Conservation (phyloP, 164 flowering plant genomes). For the Umbilicus rupestris region DNA sequence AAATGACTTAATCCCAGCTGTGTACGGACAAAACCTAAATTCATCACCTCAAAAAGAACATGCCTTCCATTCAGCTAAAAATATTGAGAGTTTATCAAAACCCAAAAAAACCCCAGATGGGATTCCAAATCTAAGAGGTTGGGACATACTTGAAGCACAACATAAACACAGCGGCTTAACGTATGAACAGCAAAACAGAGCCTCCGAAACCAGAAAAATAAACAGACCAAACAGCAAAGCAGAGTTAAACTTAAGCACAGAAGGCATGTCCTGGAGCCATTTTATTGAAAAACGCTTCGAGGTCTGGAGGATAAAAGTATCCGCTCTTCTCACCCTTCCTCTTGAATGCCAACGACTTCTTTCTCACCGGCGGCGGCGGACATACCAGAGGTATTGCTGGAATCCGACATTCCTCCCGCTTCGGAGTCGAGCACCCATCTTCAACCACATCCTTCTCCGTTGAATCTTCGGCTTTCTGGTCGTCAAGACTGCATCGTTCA, state of each 20-base stretch:
- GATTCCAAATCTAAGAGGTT: too few relatives aligned
- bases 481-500: background rate
- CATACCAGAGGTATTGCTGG: constrained; percentile 15
- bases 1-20: too few relatives aligned
- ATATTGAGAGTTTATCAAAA: too few relatives aligned
- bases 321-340: constrained; percentile 22
- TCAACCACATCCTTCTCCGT: constrained; percentile 13
- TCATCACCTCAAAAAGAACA: too few relatives aligned
- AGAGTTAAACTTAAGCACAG: constrained; percentile 5
- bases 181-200: background rate
- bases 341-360: constrained; percentile 18
- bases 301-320: constrained; percentile 33
- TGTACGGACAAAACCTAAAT: too few relatives aligned
- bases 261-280: constrained; percentile 6
- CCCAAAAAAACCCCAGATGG: too few relatives aligned
- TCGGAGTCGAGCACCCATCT: constrained; percentile 31
- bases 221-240: background rate
- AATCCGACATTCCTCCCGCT: constrained; percentile 19
- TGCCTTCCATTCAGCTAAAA: too few relatives aligned
- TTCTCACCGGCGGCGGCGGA: constrained; percentile 34
- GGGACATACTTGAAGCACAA: too few relatives aligned
- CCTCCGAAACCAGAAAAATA: too few relatives aligned
- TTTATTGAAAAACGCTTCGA: constrained; percentile 22
- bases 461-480: background rate
- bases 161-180: background rate